A percentile compares a stretch with the other conserved stretches of the same genome.
phyloP scores from a whole-genome alignment of 192 early-diverging fungal species.

The Coemansia sp. region DNA sequence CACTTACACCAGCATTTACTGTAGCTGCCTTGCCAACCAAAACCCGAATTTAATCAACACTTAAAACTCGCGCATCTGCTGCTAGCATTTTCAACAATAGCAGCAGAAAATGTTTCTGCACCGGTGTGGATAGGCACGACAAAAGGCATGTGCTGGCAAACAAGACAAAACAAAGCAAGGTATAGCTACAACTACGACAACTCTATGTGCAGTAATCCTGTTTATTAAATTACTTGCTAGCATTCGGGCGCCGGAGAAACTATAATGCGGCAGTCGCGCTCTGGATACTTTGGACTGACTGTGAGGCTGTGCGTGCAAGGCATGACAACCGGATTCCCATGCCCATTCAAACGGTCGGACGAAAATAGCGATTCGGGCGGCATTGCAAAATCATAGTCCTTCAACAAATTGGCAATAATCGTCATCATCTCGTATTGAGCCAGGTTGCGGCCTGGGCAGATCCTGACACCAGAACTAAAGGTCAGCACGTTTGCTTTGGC shows the following conservation, averaged over 20 bases:
- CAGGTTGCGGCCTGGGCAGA: constrained; percentile 34
- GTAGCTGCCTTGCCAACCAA: too few relatives aligned
- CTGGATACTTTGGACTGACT: constrained; percentile 10
- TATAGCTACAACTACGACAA: too few relatives aligned
- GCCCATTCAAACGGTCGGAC: constrained; percentile 4
- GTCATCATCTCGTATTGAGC: constrained; percentile 30
- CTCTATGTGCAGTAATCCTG: too few relatives aligned
- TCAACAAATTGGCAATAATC: constrained; percentile 21
- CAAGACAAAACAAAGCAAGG: too few relatives aligned
- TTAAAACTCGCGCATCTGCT: too few relatives aligned
- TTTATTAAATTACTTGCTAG: neutral
- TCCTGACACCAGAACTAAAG: constrained; percentile 36
- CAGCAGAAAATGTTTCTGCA: too few relatives aligned
- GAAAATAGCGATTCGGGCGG: constrained; percentile 4
- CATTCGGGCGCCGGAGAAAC: neutral
- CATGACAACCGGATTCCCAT: constrained; percentile 18
- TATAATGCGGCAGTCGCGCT: constrained; percentile 21
- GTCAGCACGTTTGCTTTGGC: constrained; percentile 17
- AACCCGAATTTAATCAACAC: too few relatives aligned
- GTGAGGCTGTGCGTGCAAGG: constrained; percentile 13
- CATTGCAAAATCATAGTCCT: constrained; percentile 22
- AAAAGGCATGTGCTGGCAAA: too few relatives aligned
- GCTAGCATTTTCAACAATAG: too few relatives aligned
- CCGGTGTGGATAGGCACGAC: too few relatives aligned
- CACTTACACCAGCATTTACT: too few relatives aligned